Evolutionary conservation across 2,329 filamentous ascomycete genomes (phyloP).

Genomic region (Paracoccidioides lutzii): DNA sequence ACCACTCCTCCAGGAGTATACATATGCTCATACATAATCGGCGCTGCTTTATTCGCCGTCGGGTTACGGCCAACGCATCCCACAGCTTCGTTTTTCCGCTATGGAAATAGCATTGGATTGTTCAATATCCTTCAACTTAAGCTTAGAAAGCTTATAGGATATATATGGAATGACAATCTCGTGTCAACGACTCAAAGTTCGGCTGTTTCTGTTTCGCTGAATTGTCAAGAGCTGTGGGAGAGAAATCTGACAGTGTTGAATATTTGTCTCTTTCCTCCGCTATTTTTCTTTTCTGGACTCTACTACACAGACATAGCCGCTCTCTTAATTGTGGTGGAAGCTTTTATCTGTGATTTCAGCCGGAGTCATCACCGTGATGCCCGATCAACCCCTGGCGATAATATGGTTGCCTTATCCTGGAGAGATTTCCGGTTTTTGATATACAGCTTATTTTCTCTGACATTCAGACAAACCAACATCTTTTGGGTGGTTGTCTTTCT

Average conservation of each 20-base stretch:
- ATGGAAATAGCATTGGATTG: conserved; percentile 26
- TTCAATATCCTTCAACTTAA: conserved; percentile 32
- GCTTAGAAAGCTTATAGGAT: conserved; percentile 43
- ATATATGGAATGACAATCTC: conserved; percentile 22
- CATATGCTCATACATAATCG: conserved; percentile 38
- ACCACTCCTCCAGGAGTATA: conserved; percentile 87
- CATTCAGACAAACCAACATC: conserved; percentile 88
- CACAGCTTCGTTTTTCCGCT: conserved; percentile 23
- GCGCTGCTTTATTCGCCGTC: conserved; percentile 15
- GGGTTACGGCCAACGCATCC: conserved; percentile 21
- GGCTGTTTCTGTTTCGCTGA: conserved; percentile 6
- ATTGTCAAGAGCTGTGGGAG: conserved; percentile 11
- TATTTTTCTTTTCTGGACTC: conserved; percentile 92
- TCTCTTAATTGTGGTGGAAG: conserved; percentile 57
- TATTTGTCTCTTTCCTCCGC: conserved; percentile 67
- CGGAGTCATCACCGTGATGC: conserved; percentile 14
- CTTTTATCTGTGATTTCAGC: conserved; percentile 44
- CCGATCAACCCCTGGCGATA: conserved; percentile 5
- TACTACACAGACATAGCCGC: conserved; percentile 93
- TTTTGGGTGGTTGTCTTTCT: conserved; percentile 64
- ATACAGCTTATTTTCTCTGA: conserved; percentile 53
- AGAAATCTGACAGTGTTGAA: conserved; percentile 47
- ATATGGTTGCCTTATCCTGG: conserved; percentile 7
- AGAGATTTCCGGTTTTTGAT: conserved; percentile 32
- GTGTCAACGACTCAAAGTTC: neutral